Conservation (phyloP, 345 rosid genomes). For the Microcos paniculata region DNA sequence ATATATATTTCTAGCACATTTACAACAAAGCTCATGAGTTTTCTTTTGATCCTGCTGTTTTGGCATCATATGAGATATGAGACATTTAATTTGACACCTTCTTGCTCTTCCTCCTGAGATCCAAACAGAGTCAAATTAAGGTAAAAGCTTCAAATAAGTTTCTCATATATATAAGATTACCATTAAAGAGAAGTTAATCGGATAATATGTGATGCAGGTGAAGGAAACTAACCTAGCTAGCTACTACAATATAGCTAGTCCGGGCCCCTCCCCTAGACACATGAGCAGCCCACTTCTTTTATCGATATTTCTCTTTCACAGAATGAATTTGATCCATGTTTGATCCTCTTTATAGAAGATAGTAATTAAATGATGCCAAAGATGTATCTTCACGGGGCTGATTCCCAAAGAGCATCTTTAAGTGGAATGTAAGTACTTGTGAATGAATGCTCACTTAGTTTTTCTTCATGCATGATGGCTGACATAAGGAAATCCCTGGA, state of each 20-base stretch:
- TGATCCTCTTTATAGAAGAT: not conserved
- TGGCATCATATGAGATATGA: no score
- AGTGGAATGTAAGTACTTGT: slow-evolving; percentile 26
- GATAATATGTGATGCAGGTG: not conserved
- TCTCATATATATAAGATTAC: not conserved
- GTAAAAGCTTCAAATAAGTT: not conserved
- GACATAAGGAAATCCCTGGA: slow-evolving; percentile 28
- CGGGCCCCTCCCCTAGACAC: not conserved
- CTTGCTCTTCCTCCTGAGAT: not conserved
- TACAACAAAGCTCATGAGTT: not conserved
- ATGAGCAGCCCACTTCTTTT: not conserved
- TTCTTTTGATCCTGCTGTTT: no score
- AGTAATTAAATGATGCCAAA: not conserved
- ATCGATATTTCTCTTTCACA: not conserved
- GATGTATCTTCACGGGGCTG: not conserved
- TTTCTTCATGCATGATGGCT: slow-evolving; percentile 23
- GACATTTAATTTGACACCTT: no score
- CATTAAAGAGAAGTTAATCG: not conserved
- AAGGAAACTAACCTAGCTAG: not conserved
- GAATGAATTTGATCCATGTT: not conserved
- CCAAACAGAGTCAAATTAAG: not conserved
- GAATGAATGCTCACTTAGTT: slow-evolving; percentile 18
- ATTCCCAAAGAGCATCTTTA: slow-evolving; percentile 18
- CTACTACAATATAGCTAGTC: not conserved
- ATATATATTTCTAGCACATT: no score